Base-by-base conservation (phyloP, 495 filamentous ascomycete species). In the Talaromyces liani region DNA sequence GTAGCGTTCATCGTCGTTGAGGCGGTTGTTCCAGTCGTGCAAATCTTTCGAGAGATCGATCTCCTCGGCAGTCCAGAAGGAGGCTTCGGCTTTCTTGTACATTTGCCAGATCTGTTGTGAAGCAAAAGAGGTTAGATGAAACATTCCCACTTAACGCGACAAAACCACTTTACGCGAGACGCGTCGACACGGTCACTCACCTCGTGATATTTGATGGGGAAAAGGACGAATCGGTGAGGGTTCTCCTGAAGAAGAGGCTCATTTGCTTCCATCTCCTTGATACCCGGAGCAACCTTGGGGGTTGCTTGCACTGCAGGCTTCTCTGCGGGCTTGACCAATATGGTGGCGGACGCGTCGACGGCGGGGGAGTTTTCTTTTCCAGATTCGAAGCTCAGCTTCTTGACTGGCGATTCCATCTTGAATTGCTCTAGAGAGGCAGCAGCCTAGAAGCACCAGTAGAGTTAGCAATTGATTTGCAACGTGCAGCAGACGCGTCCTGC, bases 21-120 rank as follows among this genome's bases (percentile, higher is more conserved):
- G 80, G 68, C 88, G 85, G 83, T 97, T 93, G 84, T 96, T 93
- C 94, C 94, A 98, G 81, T 98, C 95, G 82, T 96, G 91, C 25
- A 96, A 84, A 76, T 98, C 94, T 82, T 98, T 98, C 69, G 93
- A 96, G 29, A 98, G 86, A 81, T 98, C 94, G 65, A 98, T 97
- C 81, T 98, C 94, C 75, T 98, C 94, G 62, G 94, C 94, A 60
- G 95, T 98, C 94, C 94, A 98, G 86, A 98, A 98, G 41, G 95
- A 98, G 25, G 94, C 94, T 77, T 97, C 93, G 68, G 95, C 95
- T 81, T 98, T 98, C 88, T 98, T 98, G 86, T 98, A 98, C 93
- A 98, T 97, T 78, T 97, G 95, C 94, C 94, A 98, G 80, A 98
- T 93, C 94, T 93, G 69, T 72, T 31, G 61, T 39, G 55, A 61